Percentiles rank a stretch among this genome's conserved stretches.
Conservation (phyloP, 305 asterid species). For the Lippia alba region DNA sequence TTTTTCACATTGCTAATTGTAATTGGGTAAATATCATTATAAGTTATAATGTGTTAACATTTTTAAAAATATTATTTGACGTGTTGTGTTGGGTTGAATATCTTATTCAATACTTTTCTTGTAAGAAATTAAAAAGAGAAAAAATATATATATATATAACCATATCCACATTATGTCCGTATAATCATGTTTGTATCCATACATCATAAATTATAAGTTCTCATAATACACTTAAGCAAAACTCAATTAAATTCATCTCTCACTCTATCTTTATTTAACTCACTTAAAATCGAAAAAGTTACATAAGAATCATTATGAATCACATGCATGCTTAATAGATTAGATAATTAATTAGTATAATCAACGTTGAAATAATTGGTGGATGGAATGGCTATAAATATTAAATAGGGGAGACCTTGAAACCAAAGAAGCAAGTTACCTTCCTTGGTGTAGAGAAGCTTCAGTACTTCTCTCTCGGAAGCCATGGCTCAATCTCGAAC, state of each 20-base stretch:
- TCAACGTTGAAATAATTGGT: background rate
- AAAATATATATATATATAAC: no score
- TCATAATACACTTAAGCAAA: no score
- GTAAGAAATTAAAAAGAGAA: no score
- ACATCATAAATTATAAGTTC: no score
- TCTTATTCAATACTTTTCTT: no score
- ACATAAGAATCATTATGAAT: background rate
- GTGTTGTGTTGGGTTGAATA: no score
- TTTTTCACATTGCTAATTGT: no score
- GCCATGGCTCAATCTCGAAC: background rate
- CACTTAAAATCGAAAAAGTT: background rate
- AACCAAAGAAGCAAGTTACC: background rate
- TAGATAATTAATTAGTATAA: background rate
- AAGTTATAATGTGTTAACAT: no score
- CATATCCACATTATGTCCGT: no score
- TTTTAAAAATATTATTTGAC: no score
- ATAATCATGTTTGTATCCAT: no score
- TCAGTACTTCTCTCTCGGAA: background rate
- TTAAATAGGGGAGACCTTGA: background rate
- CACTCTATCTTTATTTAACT: background rate
- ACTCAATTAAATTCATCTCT: background rate
- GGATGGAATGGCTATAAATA: slow-evolving; percentile 2
- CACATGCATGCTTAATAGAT: background rate
- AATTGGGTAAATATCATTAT: no score
- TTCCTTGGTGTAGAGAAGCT: background rate